Evolutionary conservation across 768 basidiomycete species (phyloP), one percentile per base, ranked within the genome.

Genomic region (Dioszegia aurantiaca): DNA sequence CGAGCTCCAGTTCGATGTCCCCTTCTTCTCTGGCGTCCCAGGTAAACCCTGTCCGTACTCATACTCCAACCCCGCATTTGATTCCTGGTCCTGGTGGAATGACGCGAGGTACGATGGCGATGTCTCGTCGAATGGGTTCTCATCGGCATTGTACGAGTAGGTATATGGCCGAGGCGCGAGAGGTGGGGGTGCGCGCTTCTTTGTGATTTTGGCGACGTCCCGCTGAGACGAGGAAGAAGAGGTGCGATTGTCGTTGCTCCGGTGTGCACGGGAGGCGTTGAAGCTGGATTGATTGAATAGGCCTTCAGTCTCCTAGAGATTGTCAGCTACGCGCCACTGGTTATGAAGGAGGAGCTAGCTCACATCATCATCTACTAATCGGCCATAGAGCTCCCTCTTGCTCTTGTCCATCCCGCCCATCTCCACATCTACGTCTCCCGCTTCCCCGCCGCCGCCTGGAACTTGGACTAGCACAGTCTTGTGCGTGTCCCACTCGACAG

Each of bases 401-500:
- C 60, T 23, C 51, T n/a, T 14, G 12, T 36, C 24, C 36, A 70
- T 58, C n/a, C 66, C 66, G 16, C 30, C 30, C 64, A 71, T 66
- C 57, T 71, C 69, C 21, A 71, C 53, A n/a, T 71, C 69, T 36
- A 49, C 60, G 9, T 40, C 26, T n/a, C 42, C 28, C 12, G 41
- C 23, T 27, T 51, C 33, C 2, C n/a, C 44, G 26, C 36, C 24
- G 3, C 28, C 27, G 19, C 47, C 49, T 4, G 71, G 69, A 19
- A 73, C 57, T 28, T 73, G 62, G 6, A 73, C 64, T 9, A 73
- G 53, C 4, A 73, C 69, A 31, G 71, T 73, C 62, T 73, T 73
- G 52, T 63, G 59, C 1, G 62, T 64, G 31, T 56, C 55, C 71
- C 71, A 73, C 61, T 73, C 71, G n/a, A 73, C 71, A 37, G 71